Percentiles rank a stretch among this genome's conserved stretches.
phyloP scores from a whole-genome alignment of 805 yeast species.

The Pichia californica region DNA sequence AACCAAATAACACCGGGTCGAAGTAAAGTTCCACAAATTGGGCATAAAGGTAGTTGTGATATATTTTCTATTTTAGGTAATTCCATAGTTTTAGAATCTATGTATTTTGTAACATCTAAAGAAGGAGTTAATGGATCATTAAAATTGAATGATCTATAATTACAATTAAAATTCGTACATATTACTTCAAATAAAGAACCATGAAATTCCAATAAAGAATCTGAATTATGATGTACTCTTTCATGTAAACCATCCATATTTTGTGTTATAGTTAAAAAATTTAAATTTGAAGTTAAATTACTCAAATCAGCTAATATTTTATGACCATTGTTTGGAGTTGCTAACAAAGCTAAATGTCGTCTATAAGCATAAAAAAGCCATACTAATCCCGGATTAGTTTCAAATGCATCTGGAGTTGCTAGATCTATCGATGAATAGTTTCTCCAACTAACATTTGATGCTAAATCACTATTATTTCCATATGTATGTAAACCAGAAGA shows the following conservation, averaged over 20 bases:
- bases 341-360: slow-evolving; percentile 55
- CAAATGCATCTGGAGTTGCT: slow-evolving; percentile 89
- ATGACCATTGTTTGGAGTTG: slow-evolving; percentile 73
- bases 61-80: slow-evolving; percentile 36
- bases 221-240: slow-evolving; percentile 55
- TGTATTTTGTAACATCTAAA: slow-evolving; percentile 13
- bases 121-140: slow-evolving; percentile 50
- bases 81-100: slow-evolving; percentile 4
- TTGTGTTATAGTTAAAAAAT: slow-evolving; percentile 68
- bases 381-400: slow-evolving; percentile 74
- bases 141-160: slow-evolving; percentile 42
- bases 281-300: slow-evolving; percentile 22
- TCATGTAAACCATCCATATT: slow-evolving; percentile 73
- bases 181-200: slow-evolving; percentile 68
- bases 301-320: slow-evolving; percentile 60
- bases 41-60: slow-evolving; percentile 66
- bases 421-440: slow-evolving; percentile 72
- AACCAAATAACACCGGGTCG: slow-evolving; percentile 94
- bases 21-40: slow-evolving; percentile 61
- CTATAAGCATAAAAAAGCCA: slow-evolving; percentile 85
- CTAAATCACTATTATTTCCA: slow-evolving; percentile 36
- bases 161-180: slow-evolving; percentile 75
- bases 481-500: slow-evolving; percentile 73
- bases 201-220: slow-evolving; percentile 61
- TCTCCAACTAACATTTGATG: slow-evolving; percentile 65